Evolutionary conservation across 2,329 filamentous ascomycete species (phyloP).

Genomic region (Penicillium paneum): DNA sequence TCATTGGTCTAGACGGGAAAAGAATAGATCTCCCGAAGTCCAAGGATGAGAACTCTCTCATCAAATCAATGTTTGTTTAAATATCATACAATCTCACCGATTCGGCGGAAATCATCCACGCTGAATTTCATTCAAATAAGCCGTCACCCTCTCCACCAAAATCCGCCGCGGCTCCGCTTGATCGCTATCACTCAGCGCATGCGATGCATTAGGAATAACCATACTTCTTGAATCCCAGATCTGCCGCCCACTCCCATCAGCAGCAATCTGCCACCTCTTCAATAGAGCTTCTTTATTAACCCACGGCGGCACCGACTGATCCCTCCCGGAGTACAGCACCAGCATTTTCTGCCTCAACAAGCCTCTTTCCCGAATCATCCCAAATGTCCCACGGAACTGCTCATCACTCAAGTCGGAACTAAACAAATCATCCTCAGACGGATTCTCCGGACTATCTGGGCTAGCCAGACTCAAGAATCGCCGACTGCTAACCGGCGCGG

Average conservation of each 20-base stretch:
- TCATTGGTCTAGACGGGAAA: too few species aligned
- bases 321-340: conserved; percentile 46
- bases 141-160: conserved; percentile 50
- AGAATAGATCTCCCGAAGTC: too few species aligned
- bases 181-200: conserved; percentile 27
- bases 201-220: conserved; percentile 44
- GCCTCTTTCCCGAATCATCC: conserved; percentile 39
- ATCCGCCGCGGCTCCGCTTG: conserved; percentile 45
- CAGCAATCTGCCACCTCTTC: conserved; percentile 40
- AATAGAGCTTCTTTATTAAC: conserved; percentile 45
- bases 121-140: conserved; percentile 45
- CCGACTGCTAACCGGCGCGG: conserved; percentile 51
- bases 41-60: too few species aligned
- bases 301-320: conserved; percentile 44
- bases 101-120: conserved; percentile 4
- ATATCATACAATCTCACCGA: neutral
- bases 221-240: conserved; percentile 49
- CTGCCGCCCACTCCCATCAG: conserved; percentile 30
- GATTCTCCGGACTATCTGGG: conserved; percentile 49
- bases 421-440: conserved; percentile 81
- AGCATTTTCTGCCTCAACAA: conserved; percentile 39
- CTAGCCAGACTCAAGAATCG: conserved; percentile 57
- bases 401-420: conserved; percentile 65
- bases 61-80: too few species aligned
- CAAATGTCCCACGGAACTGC: conserved; percentile 63